phyloP scores from a whole-genome alignment of 129 eudicot genomes.

The Saposhnikovia divaricata region DNA sequence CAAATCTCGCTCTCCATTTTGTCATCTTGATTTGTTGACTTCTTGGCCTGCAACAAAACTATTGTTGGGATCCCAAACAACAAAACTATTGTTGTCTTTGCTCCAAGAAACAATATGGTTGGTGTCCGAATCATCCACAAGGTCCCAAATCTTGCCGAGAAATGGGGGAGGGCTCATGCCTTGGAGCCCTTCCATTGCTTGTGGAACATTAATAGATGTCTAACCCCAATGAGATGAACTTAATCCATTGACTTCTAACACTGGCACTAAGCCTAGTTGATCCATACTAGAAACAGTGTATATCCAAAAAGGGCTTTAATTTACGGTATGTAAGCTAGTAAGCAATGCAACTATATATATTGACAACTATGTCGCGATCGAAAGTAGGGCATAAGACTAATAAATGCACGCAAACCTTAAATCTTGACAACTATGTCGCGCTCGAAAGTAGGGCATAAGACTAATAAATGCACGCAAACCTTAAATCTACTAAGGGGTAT shows the following conservation, averaged over 20 bases:
- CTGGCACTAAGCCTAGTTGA: slow-evolving; percentile 11
- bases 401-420: too few species aligned
- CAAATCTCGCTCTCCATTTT: too few species aligned
- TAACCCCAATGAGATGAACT: slow-evolving; percentile 11
- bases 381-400: too few species aligned
- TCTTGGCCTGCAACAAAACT: too few species aligned
- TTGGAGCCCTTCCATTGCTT: slow-evolving; percentile 63
- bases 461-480: too few species aligned
- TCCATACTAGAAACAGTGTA: slow-evolving; percentile 8
- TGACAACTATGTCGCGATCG: not conserved
- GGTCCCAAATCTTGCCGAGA: slow-evolving; percentile 66
- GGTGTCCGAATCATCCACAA: slow-evolving; percentile 58
- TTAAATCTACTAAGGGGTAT: too few species aligned
- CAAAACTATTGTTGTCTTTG: slow-evolving; percentile 65
- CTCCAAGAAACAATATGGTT: slow-evolving; percentile 64
- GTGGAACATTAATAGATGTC: slow-evolving; percentile 27
- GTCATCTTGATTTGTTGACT: too few species aligned
- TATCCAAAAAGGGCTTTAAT: too few species aligned
- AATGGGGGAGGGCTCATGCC: slow-evolving; percentile 78
- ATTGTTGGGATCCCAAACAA: slow-evolving; percentile 91
- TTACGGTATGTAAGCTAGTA: not conserved
- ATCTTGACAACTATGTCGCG: not conserved
- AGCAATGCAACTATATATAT: not conserved
- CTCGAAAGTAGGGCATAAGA: too few species aligned
- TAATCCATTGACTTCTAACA: slow-evolving; percentile 16